These are phyloP conservation scores for Fusarium setosum DNA, from an alignment of 2,329 filamentous ascomycete genomes.

Conservation along the genomic window DNA sequence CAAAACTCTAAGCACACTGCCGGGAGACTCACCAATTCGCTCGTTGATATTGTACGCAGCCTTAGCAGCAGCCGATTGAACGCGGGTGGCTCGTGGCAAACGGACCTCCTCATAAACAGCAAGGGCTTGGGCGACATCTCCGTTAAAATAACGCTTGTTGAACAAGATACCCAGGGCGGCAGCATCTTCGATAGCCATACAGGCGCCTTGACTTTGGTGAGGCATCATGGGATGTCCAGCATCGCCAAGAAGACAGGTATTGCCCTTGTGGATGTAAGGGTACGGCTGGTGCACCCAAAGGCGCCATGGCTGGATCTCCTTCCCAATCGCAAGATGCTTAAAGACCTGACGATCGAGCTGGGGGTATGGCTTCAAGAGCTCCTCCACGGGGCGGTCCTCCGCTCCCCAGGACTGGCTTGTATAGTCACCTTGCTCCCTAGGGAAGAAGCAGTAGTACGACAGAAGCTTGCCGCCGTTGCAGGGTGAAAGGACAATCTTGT, in stretches of 20 bases:
- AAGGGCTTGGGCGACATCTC: conserved; percentile 60
- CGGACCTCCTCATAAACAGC: conserved; percentile 64
- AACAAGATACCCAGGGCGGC: conserved; percentile 73
- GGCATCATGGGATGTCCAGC: conserved; percentile 78
- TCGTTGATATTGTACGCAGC: conserved; percentile 72
- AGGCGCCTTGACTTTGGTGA: conserved; percentile 76
- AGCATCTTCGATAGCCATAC: conserved; percentile 76
- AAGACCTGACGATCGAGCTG: conserved; percentile 69
- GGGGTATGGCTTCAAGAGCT: conserved; percentile 70
- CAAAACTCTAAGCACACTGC: rapidly evolving
- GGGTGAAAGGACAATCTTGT: conserved; percentile 78
- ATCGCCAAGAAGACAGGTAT: conserved; percentile 71
- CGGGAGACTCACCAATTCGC: conserved; percentile 61
- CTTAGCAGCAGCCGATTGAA: conserved; percentile 67
- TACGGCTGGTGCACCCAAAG: conserved; percentile 72
- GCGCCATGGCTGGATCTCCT: conserved; percentile 73
- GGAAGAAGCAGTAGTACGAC: conserved; percentile 79
- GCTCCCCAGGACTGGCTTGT: conserved; percentile 69
- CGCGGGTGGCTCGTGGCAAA: conserved; percentile 64
- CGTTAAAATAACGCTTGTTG: conserved; percentile 56
- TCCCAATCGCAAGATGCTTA: conserved; percentile 67
- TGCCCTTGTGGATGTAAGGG: conserved; percentile 63
- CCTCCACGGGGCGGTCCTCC: conserved; percentile 63
- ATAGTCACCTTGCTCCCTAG: conserved; percentile 61
- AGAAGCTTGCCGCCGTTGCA: conserved; percentile 74